Base-by-base conservation (phyloP, 1,284 basidiomycete genomes). In the Lignosus rhinocerotis region DNA sequence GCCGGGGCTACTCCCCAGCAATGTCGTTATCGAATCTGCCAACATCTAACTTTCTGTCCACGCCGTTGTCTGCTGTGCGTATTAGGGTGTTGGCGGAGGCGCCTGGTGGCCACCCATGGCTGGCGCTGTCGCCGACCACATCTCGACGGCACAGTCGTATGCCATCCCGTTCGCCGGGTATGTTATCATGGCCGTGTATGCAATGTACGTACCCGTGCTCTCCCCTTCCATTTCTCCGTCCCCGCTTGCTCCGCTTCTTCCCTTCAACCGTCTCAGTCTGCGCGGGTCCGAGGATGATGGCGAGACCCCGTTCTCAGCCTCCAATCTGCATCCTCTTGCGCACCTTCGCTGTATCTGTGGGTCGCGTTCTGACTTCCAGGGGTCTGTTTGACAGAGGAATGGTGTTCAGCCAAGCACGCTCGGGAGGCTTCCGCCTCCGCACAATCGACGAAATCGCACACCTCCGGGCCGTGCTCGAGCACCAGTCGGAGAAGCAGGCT, bases 41-140 rank as follows among this genome's bases (percentile, higher is more conserved):
- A 11, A 11, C 43, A 7, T n/a, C 17, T 25, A 10, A 11, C 12
- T 43, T 16, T 17, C 41, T 21, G 9, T 43, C 41, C 6, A 43
- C n/a, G 41, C 6, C 41, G 41, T 6, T 33, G 31, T 42, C 31
- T 31, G n/a, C 39, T 38, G 30, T 43, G 46, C 36, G 12, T 25
- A 42, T 31, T 17, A 80, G 79, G 88, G 86, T 61, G 86, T 90
- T 42, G 85, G 84, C 57, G 88, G 89, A 52, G 90, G 89, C 55
- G 89, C 89, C 19, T 88, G 87, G 80, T 90, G 85, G 72, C 89
- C 90, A 1, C 78, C 86, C 0, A 84, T 87, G 11, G 88, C 92
- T 66, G 90, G 82, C 31, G 80, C 81, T 9, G 75, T 92, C 52
- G 87, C 87, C 11, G 87, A 92, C 68, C 67, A 67, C 60, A 80